Percentiles rank a stretch among this genome's conserved stretches.
These are phyloP conservation scores for Mycocentrospora acerina DNA, from an alignment of 2,329 filamentous ascomycete species.

Conservation along the genomic window DNA sequence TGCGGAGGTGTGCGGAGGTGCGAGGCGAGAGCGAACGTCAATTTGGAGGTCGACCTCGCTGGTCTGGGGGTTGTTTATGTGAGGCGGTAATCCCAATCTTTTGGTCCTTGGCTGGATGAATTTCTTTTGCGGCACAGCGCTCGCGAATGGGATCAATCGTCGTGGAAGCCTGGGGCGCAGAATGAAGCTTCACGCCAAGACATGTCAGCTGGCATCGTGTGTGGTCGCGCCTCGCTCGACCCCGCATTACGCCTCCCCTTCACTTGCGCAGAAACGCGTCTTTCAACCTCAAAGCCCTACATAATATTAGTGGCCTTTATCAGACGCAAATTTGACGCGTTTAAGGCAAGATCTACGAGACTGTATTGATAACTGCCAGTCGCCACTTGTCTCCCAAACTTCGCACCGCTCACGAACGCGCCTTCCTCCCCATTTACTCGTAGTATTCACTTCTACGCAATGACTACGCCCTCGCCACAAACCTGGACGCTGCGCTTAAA, in stretches of 20 bases:
- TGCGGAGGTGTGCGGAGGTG: slow-evolving; percentile 8
- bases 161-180: slow-evolving; percentile 9
- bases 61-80: too few species aligned
- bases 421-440: too few species aligned
- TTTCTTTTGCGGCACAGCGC: too few species aligned
- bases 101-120: too few species aligned
- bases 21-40: not conserved
- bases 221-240: slow-evolving; percentile 7
- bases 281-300: not conserved
- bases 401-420: too few species aligned
- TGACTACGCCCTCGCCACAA: slow-evolving; percentile 25
- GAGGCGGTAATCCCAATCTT: too few species aligned
- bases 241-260: slow-evolving; percentile 8
- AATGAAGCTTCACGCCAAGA: slow-evolving; percentile 22
- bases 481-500: slow-evolving; percentile 52
- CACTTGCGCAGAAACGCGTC: slow-evolving; percentile 3
- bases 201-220: slow-evolving; percentile 5
- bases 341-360: too few species aligned
- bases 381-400: too few species aligned
- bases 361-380: not conserved
- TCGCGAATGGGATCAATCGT: not conserved
- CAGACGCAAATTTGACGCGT: slow-evolving; percentile 3
- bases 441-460: slow-evolving; percentile 8
- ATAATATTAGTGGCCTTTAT: too few species aligned
- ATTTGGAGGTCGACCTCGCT: not conserved